Base-by-base conservation (phyloP, 2,329 filamentous ascomycete species). In the Hypoxylon sp. region DNA sequence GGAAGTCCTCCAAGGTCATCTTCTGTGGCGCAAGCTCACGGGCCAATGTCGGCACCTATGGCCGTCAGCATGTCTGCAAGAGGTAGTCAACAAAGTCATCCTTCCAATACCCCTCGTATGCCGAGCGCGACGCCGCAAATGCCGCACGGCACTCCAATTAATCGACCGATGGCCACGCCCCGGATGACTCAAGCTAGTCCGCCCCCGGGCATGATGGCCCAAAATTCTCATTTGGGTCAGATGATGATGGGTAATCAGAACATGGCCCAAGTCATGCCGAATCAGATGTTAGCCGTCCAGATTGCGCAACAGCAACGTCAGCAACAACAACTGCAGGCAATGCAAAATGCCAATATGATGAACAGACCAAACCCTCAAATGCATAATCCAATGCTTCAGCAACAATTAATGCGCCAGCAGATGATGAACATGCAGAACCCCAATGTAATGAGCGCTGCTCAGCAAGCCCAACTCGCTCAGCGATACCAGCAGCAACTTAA, bases 11-110 rank as follows among this genome's bases (percentile, higher is more conserved):
- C 89, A 17, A 84, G 91, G 48, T 90, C 91, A 14, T 82, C 90
- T 0, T 92, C 91, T 14, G 89, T 90, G 4, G 88, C 89, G 3
- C 89, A 90, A 68, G 87, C 85, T 58, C 85, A 86, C 60, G 77
- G 80, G 1, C 82, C 85, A 0, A 89, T 90, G 84, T 83, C 84
- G 5, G 88, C 84, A 0, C 86, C 88, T 3, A 89, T 90, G 85
- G 81, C 87, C 0, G 85, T 87, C 73, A 86, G 83, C 71, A 91
- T 91, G 88, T 89, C 87, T 60, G 84, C 87, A 19, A 85, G 88
- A 68, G 87, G 87, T 63, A 91, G 89, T 74, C 89, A 91, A 74
- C 89, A 91, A 74, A 91, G 89, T 71, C 89, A 91, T 77, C 83
- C 84, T 2, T 84, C 87, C 2, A 86, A 85, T n/a, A 91, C 89